These are phyloP conservation scores for Bathelium albidoporum DNA, from an alignment of 495 filamentous ascomycete species.

Conservation along the genomic window DNA sequence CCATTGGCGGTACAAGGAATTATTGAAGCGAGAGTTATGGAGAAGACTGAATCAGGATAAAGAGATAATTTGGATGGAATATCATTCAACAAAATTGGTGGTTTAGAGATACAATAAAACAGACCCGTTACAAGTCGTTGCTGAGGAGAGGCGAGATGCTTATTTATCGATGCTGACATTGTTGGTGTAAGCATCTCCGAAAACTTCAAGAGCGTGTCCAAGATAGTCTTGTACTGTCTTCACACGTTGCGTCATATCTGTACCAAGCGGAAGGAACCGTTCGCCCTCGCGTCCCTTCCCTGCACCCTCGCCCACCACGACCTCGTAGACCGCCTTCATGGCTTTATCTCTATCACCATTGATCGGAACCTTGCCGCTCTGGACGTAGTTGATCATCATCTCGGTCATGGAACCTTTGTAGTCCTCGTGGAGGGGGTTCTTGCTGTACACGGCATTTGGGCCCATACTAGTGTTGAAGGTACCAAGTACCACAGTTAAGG, in stretches of 20 bases:
- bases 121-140: no score
- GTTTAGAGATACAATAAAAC: no score
- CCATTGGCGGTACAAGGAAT: constrained; percentile 5
- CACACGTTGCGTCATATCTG: background rate
- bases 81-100: no score
- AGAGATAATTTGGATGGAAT: no score
- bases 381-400: constrained; percentile 12
- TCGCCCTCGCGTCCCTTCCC: constrained; percentile 5
- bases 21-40: constrained; percentile 14
- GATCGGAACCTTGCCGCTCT: constrained; percentile 6
- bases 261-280: constrained; percentile 12
- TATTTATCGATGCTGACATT: background rate
- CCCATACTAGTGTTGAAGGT: constrained; percentile 26
- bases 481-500: constrained; percentile 33
- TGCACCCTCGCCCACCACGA: constrained; percentile 8
- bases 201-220: background rate
- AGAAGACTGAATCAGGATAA: no score
- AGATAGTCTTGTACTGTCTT: background rate
- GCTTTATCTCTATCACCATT: constrained; percentile 16
- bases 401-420: constrained; percentile 35
- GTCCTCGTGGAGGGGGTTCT: constrained; percentile 31
- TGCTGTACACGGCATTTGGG: constrained; percentile 20
- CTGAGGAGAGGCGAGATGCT: no score
- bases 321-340: constrained; percentile 11
- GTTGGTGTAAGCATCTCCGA: background rate